Base-by-base conservation (phyloP, 2,329 filamentous ascomycete genomes). In the Cladophialophora exuberans region DNA sequence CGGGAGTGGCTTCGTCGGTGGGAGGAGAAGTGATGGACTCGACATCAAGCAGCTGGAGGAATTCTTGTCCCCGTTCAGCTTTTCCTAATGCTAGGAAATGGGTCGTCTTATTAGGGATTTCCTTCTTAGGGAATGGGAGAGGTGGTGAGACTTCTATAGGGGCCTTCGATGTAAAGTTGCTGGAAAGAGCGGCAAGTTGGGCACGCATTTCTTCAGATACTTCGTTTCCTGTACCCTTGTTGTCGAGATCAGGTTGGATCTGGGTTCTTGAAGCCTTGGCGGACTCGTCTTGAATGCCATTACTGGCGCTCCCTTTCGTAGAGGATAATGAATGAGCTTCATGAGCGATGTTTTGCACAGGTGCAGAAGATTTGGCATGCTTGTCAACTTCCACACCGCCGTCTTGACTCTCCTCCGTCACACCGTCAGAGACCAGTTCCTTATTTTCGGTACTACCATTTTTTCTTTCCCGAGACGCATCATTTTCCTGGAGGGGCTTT, bases 61-160 rank as follows among this genome's bases (percentile, higher is more conserved):
- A 97, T 57, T 91, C 83, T 11, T 88, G 84, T 15, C 86, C 81
- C 0, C 88, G 87, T 36, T 93, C 80, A 66, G 90, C 96, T 72
- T 99, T 99, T 73, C 97, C 93, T 2, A 99, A 78, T 0, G 94
- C 89, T 9, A 99, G 79, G 71, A 99, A 99, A 10, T 85, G 80
- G 2, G 93, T 95, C 3, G 80, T 79, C 17, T 80, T 87, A 75
- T 97, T 97, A 1, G 80, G 83, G 59, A 97, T 95, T 1, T 79
- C 81, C 0, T 80, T n/a, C n/a, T n/a, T 68, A 0, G 90, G 90
- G 13, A 88, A 83, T 2, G 86, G 84, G 51, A 86, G 82, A 30
- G 81, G 82, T 13, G 83, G 77, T 4, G 69, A 75, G 52, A 68
- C 66, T 36, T 72, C 73, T 13, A 62, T 35, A 31, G 55, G 42